Percentiles rank a stretch among this genome's conserved stretches.
Conservation (phyloP, 2,329 filamentous ascomycete species). For the Colletotrichum spinosum region DNA sequence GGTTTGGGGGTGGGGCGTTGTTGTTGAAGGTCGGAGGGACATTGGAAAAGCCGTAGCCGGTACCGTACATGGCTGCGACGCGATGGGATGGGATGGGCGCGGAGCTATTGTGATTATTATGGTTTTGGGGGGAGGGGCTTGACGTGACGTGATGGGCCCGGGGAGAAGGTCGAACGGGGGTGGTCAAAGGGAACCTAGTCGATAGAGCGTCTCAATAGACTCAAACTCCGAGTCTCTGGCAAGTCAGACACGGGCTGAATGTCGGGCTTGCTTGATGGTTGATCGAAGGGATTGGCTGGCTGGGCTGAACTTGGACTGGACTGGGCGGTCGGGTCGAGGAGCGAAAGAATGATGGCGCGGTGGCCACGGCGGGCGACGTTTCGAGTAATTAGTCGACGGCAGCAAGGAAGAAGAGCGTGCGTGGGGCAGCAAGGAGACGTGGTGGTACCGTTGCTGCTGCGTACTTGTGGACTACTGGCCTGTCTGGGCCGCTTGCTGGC, state of each 20-base stretch:
- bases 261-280: conserved; percentile 14
- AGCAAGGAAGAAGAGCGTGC: conserved; percentile 30
- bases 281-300: conserved; percentile 1
- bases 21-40: conserved; percentile 65
- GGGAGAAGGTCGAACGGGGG: conserved; percentile 23
- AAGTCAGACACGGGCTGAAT: conserved; percentile 20
- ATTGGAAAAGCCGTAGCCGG: conserved; percentile 67
- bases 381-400: conserved; percentile 20
- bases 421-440: conserved; percentile 30
- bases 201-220: conserved; percentile 30
- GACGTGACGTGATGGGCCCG: conserved; percentile 19
- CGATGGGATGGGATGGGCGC: conserved; percentile 32
- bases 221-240: conserved; percentile 24
- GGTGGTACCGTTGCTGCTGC: conserved; percentile 2
- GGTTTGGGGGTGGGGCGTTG: conserved; percentile 56
- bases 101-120: conserved; percentile 36
- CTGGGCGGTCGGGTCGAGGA: conserved; percentile 20
- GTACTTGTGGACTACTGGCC: conserved; percentile 19
- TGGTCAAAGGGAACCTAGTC: conserved; percentile 26
- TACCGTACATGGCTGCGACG: conserved; percentile 62
- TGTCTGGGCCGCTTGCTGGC: conserved; percentile 25
- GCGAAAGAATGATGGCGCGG: conserved; percentile 20
- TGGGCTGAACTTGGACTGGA: conserved; percentile 31
- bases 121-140: conserved; percentile 27
- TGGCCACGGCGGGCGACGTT: conserved; percentile 29